A percentile compares a stretch with the other conserved stretches of the same genome.
Conservation (phyloP, 192 early-diverging fungal genomes). For the Phycomyces blakesleeanus region DNA sequence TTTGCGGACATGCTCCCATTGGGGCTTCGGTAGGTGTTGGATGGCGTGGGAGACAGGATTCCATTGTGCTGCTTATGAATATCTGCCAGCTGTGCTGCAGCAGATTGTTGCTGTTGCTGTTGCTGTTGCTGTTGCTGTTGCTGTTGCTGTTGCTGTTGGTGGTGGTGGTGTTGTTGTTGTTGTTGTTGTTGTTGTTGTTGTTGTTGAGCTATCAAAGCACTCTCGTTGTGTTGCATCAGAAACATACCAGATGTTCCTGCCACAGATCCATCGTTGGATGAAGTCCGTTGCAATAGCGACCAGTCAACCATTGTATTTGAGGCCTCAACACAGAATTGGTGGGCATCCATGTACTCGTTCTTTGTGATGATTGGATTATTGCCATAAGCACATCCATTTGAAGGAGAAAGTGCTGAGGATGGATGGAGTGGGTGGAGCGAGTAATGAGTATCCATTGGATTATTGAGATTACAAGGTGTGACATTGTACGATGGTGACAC, state of each 20-base stretch:
- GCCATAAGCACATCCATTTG: background rate
- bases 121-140: background rate
- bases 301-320: conserved; percentile 28
- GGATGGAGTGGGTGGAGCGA: background rate
- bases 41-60: background rate
- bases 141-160: background rate
- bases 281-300: conserved; percentile 55
- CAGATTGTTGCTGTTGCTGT: background rate
- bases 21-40: background rate
- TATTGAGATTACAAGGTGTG: background rate
- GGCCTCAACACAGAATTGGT: background rate
- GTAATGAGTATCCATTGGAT: background rate
- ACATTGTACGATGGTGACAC: background rate
- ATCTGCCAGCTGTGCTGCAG: background rate
- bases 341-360: background rate
- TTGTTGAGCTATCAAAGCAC: background rate
- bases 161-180: no score
- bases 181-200: background rate
- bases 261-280: conserved; percentile 63
- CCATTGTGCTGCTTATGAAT: background rate
- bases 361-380: background rate
- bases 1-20: background rate
- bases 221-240: background rate
- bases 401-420: background rate
- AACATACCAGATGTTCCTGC: conserved; percentile 13